phyloP scores from a whole-genome alignment of 2,329 filamentous ascomycete genomes.

The Fusarium goolgardi region DNA sequence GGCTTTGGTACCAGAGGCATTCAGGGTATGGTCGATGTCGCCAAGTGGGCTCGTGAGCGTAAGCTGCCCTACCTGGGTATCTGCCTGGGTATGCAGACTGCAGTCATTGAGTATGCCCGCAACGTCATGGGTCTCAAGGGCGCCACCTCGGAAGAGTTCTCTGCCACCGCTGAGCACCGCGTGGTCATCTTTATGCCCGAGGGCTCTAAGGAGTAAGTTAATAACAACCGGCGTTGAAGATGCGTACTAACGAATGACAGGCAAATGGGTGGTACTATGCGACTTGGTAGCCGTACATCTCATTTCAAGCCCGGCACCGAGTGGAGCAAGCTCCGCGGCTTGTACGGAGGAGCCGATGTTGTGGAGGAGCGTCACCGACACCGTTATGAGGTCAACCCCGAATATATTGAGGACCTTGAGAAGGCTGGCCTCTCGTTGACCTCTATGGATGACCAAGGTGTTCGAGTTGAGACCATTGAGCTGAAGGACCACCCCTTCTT shows the following conservation, averaged over 20 bases:
- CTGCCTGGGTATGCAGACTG: constrained; percentile 92
- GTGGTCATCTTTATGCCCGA: constrained; percentile 96
- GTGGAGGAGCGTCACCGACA: constrained; percentile 85
- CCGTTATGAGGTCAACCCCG: constrained; percentile 90
- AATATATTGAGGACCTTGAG: constrained; percentile 75
- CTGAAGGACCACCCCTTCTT: constrained; percentile 37
- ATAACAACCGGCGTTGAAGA: fast-evolving
- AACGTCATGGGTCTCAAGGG: constrained; percentile 73
- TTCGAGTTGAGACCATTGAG: constrained; percentile 42
- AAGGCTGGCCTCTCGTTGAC: constrained; percentile 69
- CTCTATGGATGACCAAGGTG: constrained; percentile 57
- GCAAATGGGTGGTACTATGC: constrained; percentile 82
- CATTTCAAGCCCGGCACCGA: constrained; percentile 80
- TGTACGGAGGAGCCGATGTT: constrained; percentile 72
- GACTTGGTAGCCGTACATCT: constrained; percentile 79
- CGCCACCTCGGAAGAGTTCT: constrained; percentile 68
- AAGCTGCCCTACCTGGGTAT: constrained; percentile 87
- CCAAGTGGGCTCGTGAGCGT: constrained; percentile 87
- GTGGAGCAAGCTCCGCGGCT: constrained; percentile 79
- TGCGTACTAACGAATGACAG: constrained; percentile 16
- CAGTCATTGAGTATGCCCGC: constrained; percentile 88
- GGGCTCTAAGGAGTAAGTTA: constrained; percentile 54
- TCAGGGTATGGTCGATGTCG: constrained; percentile 89
- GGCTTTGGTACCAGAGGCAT: constrained; percentile 82
- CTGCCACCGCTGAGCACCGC: constrained; percentile 68